phyloP scores from a whole-genome alignment of 1,284 basidiomycete genomes.

The Clitocybe nebularis region DNA sequence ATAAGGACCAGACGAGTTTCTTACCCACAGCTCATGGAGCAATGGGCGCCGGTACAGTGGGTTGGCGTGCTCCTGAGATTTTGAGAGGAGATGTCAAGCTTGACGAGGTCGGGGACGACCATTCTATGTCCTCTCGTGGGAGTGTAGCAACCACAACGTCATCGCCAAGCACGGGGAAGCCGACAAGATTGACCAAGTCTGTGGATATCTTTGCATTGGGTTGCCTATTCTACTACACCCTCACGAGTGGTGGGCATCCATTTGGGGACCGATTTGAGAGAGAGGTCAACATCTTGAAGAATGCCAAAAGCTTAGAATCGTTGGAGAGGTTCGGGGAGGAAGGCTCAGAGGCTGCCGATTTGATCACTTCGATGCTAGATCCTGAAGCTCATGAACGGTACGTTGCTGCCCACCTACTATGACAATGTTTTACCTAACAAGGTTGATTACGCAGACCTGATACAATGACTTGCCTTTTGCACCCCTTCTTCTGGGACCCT shows the following conservation, averaged over 20 bases:
- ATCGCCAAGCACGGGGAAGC: constrained; percentile 36
- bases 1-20: constrained; percentile 92
- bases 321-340: constrained; percentile 87
- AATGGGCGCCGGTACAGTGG: constrained; percentile 87
- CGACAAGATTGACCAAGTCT: constrained; percentile 80
- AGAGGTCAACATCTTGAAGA: constrained; percentile 88
- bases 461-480: constrained; percentile 80
- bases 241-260: constrained; percentile 86
- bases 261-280: constrained; percentile 89
- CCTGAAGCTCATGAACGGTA: constrained; percentile 72
- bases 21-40: constrained; percentile 76
- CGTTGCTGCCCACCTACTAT: constrained; percentile 22
- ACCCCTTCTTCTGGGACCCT: constrained; percentile 97
- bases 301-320: constrained; percentile 64
- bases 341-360: constrained; percentile 77
- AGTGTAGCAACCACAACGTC: constrained; percentile 47
- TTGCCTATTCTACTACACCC: constrained; percentile 88
- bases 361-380: constrained; percentile 76
- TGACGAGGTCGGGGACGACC: constrained; percentile 65
- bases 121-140: constrained; percentile 63
- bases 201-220: constrained; percentile 94
- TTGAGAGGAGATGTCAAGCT: constrained; percentile 87
- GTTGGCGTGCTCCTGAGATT: constrained; percentile 95
- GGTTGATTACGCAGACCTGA: constrained; percentile 62
- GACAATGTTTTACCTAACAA: not conserved